Conservation (phyloP, 2,329 filamentous ascomycete genomes). For the Orbilia oligospora region DNA sequence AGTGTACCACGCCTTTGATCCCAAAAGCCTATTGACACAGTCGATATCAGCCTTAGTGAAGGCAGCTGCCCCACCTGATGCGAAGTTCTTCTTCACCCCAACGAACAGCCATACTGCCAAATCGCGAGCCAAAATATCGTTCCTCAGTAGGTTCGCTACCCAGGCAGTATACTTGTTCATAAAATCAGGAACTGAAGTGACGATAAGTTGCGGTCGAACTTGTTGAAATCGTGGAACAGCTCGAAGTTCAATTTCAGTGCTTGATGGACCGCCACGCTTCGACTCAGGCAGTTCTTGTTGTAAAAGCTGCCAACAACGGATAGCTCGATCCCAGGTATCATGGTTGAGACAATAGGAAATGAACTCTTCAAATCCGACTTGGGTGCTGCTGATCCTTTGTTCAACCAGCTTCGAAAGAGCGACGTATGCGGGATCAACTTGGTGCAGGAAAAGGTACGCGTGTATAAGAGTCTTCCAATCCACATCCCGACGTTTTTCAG, state of each 20-base stretch:
- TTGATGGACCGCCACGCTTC: not conserved
- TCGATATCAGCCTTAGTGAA: constrained; percentile 20
- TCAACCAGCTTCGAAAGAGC: constrained; percentile 23
- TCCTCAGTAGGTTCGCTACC: constrained; percentile 29
- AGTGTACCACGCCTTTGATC: constrained; percentile 23
- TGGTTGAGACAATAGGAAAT: constrained; percentile 60
- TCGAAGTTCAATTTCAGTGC: not conserved
- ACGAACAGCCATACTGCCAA: constrained; percentile 42
- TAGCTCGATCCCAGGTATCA: constrained; percentile 61
- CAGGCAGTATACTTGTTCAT: constrained; percentile 27
- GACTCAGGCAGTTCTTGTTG: constrained; percentile 25
- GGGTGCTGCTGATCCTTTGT: constrained; percentile 11
- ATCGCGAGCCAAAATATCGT: constrained; percentile 26
- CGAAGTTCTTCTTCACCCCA: constrained; percentile 27
- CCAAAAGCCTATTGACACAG: not conserved
- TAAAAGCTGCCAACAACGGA: constrained; percentile 62
- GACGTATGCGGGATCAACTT: constrained; percentile 17
- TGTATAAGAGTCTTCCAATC: constrained; percentile 41
- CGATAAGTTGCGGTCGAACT: constrained; percentile 29
- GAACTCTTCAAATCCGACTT: constrained; percentile 62
- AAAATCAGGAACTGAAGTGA: constrained; percentile 21
- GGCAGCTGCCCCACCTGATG: not conserved
- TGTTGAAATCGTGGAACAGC: constrained; percentile 17
- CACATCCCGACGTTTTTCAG: constrained; percentile 4
- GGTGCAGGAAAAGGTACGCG: constrained; percentile 37